Base-by-base conservation (phyloP, 345 rosid genomes). In the Moringa oleifera region DNA sequence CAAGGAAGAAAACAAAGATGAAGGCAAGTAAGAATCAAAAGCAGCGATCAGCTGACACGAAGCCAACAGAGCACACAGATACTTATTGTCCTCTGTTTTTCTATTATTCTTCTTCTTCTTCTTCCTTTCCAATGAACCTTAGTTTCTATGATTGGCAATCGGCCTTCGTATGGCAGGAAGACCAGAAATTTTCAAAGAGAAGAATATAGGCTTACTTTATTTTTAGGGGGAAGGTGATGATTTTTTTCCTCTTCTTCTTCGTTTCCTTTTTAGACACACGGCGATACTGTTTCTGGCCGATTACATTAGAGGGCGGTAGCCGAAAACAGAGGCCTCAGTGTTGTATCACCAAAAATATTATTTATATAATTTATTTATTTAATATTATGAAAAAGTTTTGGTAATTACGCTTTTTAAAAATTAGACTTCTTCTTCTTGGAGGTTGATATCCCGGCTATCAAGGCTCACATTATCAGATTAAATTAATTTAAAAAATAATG, bases 81-180 rank as follows among this genome's bases (percentile, higher is more conserved):
- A 41, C 6, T 28, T 2, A 28, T n/a, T n/a, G n/a, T n/a, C n/a
- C n/a, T n/a, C n/a, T n/a, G n/a, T n/a, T n/a, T n/a, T n/a, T n/a
- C n/a, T n/a, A n/a, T n/a, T n/a, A n/a, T n/a, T n/a, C n/a, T n/a
- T n/a, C 37, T 4, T 33, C 11, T 33, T 11, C 11, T 11, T 33
- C 37, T 33, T 33, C 37, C 5, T 5, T 33, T 33, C 11, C 11
- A 33, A 33, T 33, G 37, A 15, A 41, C 13, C 47, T 41, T 41
- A 7, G 16, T 41, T 41, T 7, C 12, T 50, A 52, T 62, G 25
- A 51, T 37, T 68, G 65, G 37, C 49, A 50, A 69, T 62, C 66
- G 65, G 75, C 62, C 77, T 73, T 52, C 65, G 72, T 69, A 55
- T 45, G 64, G 52, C 52, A 52, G 73, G 73, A 77, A 77, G 63